phyloP scores from a whole-genome alignment of 2,329 filamentous ascomycete species.

The Periconia macrospinosa region DNA sequence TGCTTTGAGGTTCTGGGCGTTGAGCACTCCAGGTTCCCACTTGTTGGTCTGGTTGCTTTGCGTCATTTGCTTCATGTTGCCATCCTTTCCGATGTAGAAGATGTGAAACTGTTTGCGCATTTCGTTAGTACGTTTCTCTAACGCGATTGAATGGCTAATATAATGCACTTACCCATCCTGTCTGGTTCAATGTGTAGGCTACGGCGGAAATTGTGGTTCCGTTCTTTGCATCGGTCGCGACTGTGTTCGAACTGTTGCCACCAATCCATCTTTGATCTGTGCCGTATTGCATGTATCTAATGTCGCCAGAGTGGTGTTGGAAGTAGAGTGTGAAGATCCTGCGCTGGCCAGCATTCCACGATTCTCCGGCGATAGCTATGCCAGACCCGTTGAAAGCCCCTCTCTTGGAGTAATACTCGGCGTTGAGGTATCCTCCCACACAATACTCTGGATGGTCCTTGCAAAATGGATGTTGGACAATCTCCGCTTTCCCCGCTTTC shows the following conservation, averaged over 20 bases:
- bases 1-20: constrained; percentile 79
- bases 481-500: constrained; percentile 7
- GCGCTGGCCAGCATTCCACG: constrained; percentile 41
- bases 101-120: constrained; percentile 35
- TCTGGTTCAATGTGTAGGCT: constrained; percentile 41
- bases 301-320: constrained; percentile 48
- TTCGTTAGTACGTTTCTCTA: neutral
- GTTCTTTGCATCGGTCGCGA: constrained; percentile 49
- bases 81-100: constrained; percentile 47
- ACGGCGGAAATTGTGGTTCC: constrained; percentile 49
- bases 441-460: constrained; percentile 29
- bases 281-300: constrained; percentile 45
- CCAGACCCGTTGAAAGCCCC: constrained; percentile 53
- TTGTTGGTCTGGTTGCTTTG: constrained; percentile 41
- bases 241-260: constrained; percentile 41
- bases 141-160: neutral
- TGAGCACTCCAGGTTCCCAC: constrained; percentile 44
- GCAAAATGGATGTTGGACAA: constrained; percentile 24
- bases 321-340: constrained; percentile 49
- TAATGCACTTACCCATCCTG: constrained; percentile 37
- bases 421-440: constrained; percentile 45
- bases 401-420: constrained; percentile 41
- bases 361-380: constrained; percentile 49
- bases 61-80: constrained; percentile 42
- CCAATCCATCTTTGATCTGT: constrained; percentile 43